phyloP scores from a whole-genome alignment of 352 stramenopile genomes.

The Globisporangium spinosum region DNA sequence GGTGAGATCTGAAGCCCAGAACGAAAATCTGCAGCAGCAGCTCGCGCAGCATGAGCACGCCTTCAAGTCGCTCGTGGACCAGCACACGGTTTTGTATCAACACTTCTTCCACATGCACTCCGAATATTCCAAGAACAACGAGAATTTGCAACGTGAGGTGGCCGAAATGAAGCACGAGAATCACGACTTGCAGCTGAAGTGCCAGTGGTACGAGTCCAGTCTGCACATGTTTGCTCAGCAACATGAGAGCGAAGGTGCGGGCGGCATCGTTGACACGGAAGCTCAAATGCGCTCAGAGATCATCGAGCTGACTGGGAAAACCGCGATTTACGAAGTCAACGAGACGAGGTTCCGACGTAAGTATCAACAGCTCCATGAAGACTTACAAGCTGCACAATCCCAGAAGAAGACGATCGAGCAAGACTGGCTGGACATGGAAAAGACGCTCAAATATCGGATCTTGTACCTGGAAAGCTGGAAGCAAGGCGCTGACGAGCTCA shows the following conservation, averaged over 20 bases:
- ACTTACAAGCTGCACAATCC: conserved; percentile 33
- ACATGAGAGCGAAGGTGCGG: conserved; percentile 4
- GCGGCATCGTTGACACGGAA: conserved; percentile 23
- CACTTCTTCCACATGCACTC: conserved; percentile 67
- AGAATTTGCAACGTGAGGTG: conserved; percentile 33
- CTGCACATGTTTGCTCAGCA: conserved; percentile 43
- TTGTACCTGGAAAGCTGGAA: conserved; percentile 92
- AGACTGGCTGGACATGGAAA: conserved; percentile 88
- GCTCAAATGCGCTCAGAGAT: conserved; percentile 41
- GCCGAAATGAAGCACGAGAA: conserved; percentile 35
- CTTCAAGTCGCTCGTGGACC: conserved; percentile 58
- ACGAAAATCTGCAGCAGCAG: conserved; percentile 41
- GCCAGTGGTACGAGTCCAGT: conserved; percentile 49
- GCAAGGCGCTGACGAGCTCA: conserved; percentile 53
- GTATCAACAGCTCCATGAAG: conserved; percentile 43
- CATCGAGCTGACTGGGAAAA: conserved; percentile 68
- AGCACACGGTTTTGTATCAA: conserved; percentile 69
- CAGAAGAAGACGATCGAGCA: conserved; percentile 41
- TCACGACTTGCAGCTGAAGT: conserved; percentile 45
- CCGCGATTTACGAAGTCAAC: conserved; percentile 82
- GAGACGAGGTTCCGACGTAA: conserved; percentile 69
- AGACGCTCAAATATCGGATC: conserved; percentile 81
- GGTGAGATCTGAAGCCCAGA: conserved; percentile 39
- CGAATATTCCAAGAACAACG: conserved; percentile 38
- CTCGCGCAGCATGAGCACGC: conserved; percentile 50